Base-by-base conservation (phyloP, 306 rosid species). In the Delonix regia region DNA sequence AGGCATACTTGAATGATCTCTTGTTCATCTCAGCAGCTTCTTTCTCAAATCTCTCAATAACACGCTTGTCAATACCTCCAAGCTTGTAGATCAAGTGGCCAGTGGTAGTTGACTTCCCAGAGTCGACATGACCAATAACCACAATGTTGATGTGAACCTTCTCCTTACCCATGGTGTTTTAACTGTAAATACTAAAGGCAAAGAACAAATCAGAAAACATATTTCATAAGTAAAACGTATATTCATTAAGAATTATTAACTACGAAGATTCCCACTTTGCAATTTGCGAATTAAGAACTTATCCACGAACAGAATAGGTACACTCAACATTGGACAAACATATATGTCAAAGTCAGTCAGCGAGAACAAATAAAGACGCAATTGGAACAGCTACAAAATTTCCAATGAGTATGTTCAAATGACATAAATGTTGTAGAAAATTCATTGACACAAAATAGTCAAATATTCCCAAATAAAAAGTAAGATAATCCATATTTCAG, bases 1-100 rank as follows among this genome's bases (percentile, higher is more conserved):
- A 78, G 6, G 82, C 82, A 44, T 78, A 78, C 36, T 78, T 78
- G 76, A 78, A 78, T 65, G 80, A 76, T 61, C 80, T 76, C 66
- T 76, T 76, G 80, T 76, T 76, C 80, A 76, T 76, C n/a, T 78
- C 82, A 69, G 82, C 82, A 78, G 82, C 82, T 78, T 78, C 82
- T 16, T 78, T 78, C 77, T 78, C 82, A 59, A 78, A 78, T 9
- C 82, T 69, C 77, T 78, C 82, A 14, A 78, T 78, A 59, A 78
- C 82, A 69, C 82, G 82, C 71, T 78, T 78, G 71, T 78, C 77
- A 59, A 78, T 78, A 16, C 82, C 82, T 59, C 82, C 82, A 69
- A 78, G 82, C 82, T 78, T 78, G 71, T 78, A 78, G 74, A 78
- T 78, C 71, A 69, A 69, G 61, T 78, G 82, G 10, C 82, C 82